phyloP scores from a whole-genome alignment of 2,329 filamentous ascomycete species.

The Tolypocladium capitatum region DNA sequence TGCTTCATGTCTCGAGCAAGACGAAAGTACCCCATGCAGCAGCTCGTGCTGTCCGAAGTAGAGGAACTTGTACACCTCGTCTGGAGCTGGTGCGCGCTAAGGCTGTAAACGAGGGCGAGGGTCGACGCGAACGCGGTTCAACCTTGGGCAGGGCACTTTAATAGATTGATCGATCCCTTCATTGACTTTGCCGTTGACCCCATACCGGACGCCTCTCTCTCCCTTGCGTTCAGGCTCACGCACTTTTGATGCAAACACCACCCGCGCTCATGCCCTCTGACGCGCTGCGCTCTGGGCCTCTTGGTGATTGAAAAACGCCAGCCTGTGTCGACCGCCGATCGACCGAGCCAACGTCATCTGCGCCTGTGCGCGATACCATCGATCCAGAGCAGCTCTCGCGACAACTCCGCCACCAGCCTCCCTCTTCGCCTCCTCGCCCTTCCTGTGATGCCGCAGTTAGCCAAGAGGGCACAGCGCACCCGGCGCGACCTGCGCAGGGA shows the following conservation, averaged over 20 bases:
- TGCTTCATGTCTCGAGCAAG: neutral
- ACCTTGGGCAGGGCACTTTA: constrained; percentile 12
- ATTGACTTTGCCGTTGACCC: neutral
- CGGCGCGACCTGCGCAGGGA: constrained; percentile 26
- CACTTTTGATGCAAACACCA: neutral
- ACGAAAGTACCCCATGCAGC: neutral
- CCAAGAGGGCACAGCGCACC: constrained; percentile 22
- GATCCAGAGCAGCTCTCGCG: neutral
- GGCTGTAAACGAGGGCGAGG: constrained; percentile 3
- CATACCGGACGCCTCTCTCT: neutral
- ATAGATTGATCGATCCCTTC: neutral
- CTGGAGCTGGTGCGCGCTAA: neutral
- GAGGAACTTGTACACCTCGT: neutral
- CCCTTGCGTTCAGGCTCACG: neutral
- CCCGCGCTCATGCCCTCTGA: neutral
- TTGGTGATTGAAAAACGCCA: neutral
- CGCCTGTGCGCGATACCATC: neutral
- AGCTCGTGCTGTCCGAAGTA: no score
- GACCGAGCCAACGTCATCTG: neutral
- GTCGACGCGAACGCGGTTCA: constrained; percentile 17
- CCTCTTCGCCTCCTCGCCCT: constrained; percentile 3
- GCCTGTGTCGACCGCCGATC: neutral
- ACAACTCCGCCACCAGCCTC: neutral
- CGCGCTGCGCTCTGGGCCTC: neutral
- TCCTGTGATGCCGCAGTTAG: constrained; percentile 22